These are phyloP conservation scores for Arthroderma sp. DNA, from an alignment of 2,329 filamentous ascomycete genomes.

Conservation along the genomic window DNA sequence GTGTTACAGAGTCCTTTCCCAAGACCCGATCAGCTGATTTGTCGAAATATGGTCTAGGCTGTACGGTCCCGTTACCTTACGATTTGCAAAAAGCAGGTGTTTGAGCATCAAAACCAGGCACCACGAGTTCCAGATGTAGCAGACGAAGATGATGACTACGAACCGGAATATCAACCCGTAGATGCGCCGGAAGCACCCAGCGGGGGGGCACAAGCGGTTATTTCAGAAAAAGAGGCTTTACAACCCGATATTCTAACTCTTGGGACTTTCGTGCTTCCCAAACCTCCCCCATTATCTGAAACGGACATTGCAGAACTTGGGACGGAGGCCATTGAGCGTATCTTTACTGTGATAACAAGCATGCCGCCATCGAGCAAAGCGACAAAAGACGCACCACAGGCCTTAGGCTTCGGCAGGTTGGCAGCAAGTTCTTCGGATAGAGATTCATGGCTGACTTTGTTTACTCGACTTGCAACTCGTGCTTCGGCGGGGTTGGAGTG, in stretches of 20 bases:
- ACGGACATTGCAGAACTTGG: slow-evolving; percentile 62
- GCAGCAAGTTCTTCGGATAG: slow-evolving; percentile 73
- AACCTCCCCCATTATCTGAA: slow-evolving; percentile 59
- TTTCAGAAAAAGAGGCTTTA: slow-evolving; percentile 62
- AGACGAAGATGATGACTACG: slow-evolving; percentile 83
- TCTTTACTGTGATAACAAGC: slow-evolving; percentile 64
- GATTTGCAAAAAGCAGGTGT: slow-evolving; percentile 24
- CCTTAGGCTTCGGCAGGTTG: slow-evolving; percentile 64
- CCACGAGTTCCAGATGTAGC: slow-evolving; percentile 20
- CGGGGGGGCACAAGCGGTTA: slow-evolving; percentile 51
- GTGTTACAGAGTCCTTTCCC: background rate
- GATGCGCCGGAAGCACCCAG: slow-evolving; percentile 34
- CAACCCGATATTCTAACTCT: slow-evolving; percentile 48
- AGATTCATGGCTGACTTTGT: slow-evolving; percentile 81
- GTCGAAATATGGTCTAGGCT: slow-evolving; percentile 15
- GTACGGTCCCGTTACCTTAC: slow-evolving; percentile 27
- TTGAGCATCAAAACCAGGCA: slow-evolving; percentile 13
- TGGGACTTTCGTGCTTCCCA: slow-evolving; percentile 64
- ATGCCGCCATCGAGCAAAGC: slow-evolving; percentile 50
- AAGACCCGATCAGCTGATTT: background rate
- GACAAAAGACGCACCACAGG: slow-evolving; percentile 38
- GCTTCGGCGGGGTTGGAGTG: slow-evolving; percentile 56
- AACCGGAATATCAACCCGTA: slow-evolving; percentile 67
- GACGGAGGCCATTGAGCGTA: slow-evolving; percentile 58
- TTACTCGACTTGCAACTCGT: slow-evolving; percentile 73